phyloP scores from a whole-genome alignment of 2,329 filamentous ascomycete species.

The Colletotrichum sp. region DNA sequence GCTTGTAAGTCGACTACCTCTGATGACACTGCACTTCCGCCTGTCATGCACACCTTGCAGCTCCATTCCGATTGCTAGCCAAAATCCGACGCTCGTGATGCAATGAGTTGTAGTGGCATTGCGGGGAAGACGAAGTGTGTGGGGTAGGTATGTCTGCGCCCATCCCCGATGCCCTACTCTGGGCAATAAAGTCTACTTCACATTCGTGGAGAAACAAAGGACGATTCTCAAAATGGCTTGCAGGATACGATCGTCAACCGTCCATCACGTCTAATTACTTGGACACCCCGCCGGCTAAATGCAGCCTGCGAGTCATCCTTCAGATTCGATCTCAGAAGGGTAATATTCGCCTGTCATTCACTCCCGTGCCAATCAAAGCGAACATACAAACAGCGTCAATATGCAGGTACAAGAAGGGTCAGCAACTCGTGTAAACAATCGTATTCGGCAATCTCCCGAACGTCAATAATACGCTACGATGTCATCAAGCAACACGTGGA shows the following conservation, averaged over 20 bases:
- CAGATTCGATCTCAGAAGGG: not conserved
- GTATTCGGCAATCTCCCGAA: not conserved
- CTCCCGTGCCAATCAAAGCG: not conserved
- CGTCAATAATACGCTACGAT: not conserved
- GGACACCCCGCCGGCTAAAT: not conserved
- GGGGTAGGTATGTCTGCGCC: not conserved
- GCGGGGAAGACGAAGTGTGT: not conserved
- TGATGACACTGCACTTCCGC: not conserved
- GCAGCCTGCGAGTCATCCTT: not conserved
- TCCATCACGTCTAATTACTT: not conserved
- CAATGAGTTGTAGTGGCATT: not conserved
- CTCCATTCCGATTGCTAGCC: not conserved
- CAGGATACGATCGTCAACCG: not conserved
- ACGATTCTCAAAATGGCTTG: not conserved
- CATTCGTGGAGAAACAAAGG: not conserved
- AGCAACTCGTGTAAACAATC: not conserved
- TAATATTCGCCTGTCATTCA: not conserved
- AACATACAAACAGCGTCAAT: not conserved
- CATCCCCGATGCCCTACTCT: not conserved
- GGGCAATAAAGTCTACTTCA: not conserved
- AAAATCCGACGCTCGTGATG: not conserved
- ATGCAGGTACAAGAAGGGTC: not conserved
- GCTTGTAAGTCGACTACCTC: not conserved
- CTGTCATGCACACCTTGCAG: not conserved
- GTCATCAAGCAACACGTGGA: not conserved